These are phyloP conservation scores for Elsinoe ampelina DNA, from an alignment of 2,329 filamentous ascomycete genomes.

Conservation along the genomic window DNA sequence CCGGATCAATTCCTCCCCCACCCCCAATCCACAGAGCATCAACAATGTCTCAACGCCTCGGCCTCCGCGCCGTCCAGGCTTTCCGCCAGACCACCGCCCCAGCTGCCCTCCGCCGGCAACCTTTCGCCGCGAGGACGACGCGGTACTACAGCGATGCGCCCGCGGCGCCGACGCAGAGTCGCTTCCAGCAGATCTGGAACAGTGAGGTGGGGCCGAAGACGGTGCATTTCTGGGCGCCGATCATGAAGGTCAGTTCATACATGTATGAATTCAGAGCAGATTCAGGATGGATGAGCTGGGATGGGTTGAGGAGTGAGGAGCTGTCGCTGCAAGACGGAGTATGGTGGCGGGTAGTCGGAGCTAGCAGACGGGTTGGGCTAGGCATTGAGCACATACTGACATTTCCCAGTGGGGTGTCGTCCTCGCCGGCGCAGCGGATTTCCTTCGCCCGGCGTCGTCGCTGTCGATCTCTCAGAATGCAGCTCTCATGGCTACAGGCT, in stretches of 20 bases:
- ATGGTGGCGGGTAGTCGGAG: too few species aligned
- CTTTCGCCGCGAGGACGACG: conserved; percentile 49
- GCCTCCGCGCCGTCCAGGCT: conserved; percentile 46
- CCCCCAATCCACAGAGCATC: conserved; percentile 6
- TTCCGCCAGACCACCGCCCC: conserved; percentile 47
- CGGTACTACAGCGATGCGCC: conserved; percentile 34
- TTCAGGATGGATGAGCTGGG: neutral
- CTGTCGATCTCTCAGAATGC: conserved; percentile 88
- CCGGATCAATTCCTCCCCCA: conserved; percentile 23
- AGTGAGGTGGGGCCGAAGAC: conserved; percentile 53
- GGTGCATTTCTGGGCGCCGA: conserved; percentile 97
- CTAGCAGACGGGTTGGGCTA: too few species aligned
- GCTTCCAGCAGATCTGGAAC: conserved; percentile 60
- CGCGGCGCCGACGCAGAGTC: conserved; percentile 30
- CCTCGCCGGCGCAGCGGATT: conserved; percentile 83
- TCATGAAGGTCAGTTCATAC: conserved; percentile 62
- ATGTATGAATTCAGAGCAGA: neutral
- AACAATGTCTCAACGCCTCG: conserved; percentile 48
- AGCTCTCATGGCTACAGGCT: conserved; percentile 79
- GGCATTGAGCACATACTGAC: neutral
- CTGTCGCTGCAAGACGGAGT: too few species aligned
- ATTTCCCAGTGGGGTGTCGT: conserved; percentile 71
- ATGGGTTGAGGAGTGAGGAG: too few species aligned
- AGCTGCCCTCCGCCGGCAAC: conserved; percentile 27
- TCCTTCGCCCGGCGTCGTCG: conserved; percentile 81